These are phyloP conservation scores for Chalara sp. DNA, from an alignment of 2,329 filamentous ascomycete species.

Conservation along the genomic window DNA sequence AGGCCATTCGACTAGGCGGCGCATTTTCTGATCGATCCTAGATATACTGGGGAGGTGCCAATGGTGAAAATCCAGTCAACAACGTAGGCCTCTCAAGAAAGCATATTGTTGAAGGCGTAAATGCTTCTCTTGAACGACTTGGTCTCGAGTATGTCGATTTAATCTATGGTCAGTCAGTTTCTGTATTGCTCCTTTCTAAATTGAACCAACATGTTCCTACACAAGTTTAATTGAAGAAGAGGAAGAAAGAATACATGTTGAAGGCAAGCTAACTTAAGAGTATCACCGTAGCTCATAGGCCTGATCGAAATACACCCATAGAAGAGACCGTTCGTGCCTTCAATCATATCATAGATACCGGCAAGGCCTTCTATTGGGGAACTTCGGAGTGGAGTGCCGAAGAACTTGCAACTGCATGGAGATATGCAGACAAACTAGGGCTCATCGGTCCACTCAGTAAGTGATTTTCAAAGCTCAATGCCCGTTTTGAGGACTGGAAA, in stretches of 20 bases:
- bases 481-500: too few species aligned
- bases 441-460: constrained; percentile 51
- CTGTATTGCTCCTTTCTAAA: too few species aligned
- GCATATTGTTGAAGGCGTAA: constrained; percentile 61
- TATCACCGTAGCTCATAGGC: constrained; percentile 43
- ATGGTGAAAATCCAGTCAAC: constrained; percentile 57
- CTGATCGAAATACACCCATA: constrained; percentile 61
- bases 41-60: constrained; percentile 58
- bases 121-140: constrained; percentile 47
- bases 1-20: too few species aligned
- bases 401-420: constrained; percentile 58
- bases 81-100: constrained; percentile 63
- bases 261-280: too few species aligned
- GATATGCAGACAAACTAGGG: constrained; percentile 51
- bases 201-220: too few species aligned
- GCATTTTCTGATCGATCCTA: constrained; percentile 20
- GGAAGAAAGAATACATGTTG: too few species aligned
- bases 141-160: constrained; percentile 58
- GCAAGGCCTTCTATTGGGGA: constrained; percentile 66
- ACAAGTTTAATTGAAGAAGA: too few species aligned
- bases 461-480: too few species aligned
- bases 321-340: constrained; percentile 65
- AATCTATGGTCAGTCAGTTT: constrained; percentile 40
- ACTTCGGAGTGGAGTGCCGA: constrained; percentile 62
- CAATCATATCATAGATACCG: constrained; percentile 61